phyloP scores from a whole-genome alignment of 495 filamentous ascomycete genomes.

The Penicillium flavigenum region DNA sequence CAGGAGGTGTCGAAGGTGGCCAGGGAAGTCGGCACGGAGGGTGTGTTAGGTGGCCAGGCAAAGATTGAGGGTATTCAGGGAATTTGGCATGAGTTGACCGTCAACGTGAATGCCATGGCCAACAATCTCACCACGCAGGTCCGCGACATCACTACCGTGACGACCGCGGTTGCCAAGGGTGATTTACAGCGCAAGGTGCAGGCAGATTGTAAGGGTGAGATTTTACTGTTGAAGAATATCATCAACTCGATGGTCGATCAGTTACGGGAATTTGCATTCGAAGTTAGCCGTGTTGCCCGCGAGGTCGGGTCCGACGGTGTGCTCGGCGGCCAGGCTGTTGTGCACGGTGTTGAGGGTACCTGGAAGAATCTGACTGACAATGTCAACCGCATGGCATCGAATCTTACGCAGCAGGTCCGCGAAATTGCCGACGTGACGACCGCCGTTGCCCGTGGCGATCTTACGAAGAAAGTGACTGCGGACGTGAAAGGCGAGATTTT shows the following conservation, averaged over 20 bases:
- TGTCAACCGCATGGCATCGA: slow-evolving; percentile 89
- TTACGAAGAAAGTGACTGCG: slow-evolving; percentile 88
- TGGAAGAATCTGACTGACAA: slow-evolving; percentile 94
- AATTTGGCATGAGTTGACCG: slow-evolving; percentile 90
- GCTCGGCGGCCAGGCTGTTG: slow-evolving; percentile 87
- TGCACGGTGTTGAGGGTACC: slow-evolving; percentile 90
- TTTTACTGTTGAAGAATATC: slow-evolving; percentile 81
- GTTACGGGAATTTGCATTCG: slow-evolving; percentile 82
- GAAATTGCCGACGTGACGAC: slow-evolving; percentile 94
- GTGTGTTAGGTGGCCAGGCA: slow-evolving; percentile 84
- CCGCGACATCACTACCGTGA: slow-evolving; percentile 88
- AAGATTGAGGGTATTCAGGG: slow-evolving; percentile 84
- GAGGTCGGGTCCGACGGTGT: slow-evolving; percentile 89
- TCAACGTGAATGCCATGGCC: slow-evolving; percentile 90
- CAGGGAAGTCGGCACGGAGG: slow-evolving; percentile 89
- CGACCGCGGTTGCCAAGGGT: slow-evolving; percentile 84
- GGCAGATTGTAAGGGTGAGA: slow-evolving; percentile 88
- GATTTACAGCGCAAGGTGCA: slow-evolving; percentile 89
- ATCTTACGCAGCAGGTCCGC: slow-evolving; percentile 75
- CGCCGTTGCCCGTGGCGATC: slow-evolving; percentile 83
- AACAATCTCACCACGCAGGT: slow-evolving; percentile 91
- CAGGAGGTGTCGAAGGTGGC: slow-evolving; percentile 89
- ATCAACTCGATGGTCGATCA: slow-evolving; percentile 97
- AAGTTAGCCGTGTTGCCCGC: slow-evolving; percentile 87
- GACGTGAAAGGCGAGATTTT: slow-evolving; percentile 92